Conservation (phyloP, 805 yeast genomes). For the Kregervanrija delftensis region DNA sequence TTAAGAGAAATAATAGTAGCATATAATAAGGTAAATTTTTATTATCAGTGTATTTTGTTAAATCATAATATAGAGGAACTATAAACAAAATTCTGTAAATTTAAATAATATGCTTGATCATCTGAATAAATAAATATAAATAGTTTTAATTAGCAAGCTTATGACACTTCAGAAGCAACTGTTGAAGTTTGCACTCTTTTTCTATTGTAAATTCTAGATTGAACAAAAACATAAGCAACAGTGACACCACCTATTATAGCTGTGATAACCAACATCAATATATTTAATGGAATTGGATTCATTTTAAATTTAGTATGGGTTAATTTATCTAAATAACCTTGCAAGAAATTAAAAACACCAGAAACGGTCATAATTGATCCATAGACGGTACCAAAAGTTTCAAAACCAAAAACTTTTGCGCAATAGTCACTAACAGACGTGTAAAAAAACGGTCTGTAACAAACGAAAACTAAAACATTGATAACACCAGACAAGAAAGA, state of each 20-base stretch:
- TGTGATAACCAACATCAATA: constrained; percentile 33
- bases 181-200: neutral
- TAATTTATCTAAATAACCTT: constrained; percentile 37
- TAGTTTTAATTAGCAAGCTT: too few species aligned
- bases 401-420: constrained; percentile 58
- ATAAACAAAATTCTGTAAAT: too few species aligned
- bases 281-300: constrained; percentile 49
- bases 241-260: constrained; percentile 36
- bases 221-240: constrained; percentile 32
- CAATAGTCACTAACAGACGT: constrained; percentile 52
- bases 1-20: too few species aligned
- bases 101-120: neutral
- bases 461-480: constrained; percentile 42
- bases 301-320: constrained; percentile 47
- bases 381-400: constrained; percentile 53
- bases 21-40: constrained; percentile 1
- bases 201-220: constrained; percentile 17
- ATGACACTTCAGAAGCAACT: too few species aligned
- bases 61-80: too few species aligned
- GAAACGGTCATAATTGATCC: constrained; percentile 50
- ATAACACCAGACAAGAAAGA: constrained; percentile 35
- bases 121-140: neutral
- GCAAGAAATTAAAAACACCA: constrained; percentile 44
- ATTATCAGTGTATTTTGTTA: too few species aligned
- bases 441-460: constrained; percentile 51